Conservation (phyloP, 2,329 filamentous ascomycete genomes). For the Coniochaeta sp. region DNA sequence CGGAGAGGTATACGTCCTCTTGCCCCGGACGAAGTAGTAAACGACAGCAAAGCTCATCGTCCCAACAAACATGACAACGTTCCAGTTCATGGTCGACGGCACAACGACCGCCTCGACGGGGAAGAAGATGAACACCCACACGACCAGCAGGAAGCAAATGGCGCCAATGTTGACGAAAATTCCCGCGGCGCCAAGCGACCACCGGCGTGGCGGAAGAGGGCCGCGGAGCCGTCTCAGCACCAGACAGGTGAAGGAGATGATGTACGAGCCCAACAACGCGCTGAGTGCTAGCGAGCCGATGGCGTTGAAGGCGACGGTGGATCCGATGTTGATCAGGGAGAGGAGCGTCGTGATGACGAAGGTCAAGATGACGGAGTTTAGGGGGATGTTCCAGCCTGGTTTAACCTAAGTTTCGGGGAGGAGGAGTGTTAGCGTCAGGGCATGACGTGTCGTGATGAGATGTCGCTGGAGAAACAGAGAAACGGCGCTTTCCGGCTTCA, state of each 20-base stretch:
- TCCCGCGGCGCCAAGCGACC: conserved; percentile 34
- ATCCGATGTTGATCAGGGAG: conserved; percentile 44
- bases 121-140: conserved; percentile 42
- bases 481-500: not conserved
- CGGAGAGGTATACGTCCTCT: conserved; percentile 15
- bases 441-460: not conserved
- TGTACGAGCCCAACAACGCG: conserved; percentile 43
- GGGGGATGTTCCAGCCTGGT: conserved; percentile 27
- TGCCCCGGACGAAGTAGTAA: conserved; percentile 28
- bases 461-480: not conserved
- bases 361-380: conserved; percentile 39
- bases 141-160: conserved; percentile 34
- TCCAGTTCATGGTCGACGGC: conserved; percentile 41
- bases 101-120: conserved; percentile 29
- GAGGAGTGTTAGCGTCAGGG: not conserved
- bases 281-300: conserved; percentile 44
- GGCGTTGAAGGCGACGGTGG: conserved; percentile 43
- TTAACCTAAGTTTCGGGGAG: conserved; percentile 7
- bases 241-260: conserved; percentile 38
- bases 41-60: conserved; percentile 29
- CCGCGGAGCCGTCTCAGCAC: conserved; percentile 32
- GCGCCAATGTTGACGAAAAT: conserved; percentile 34
- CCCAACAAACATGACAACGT: conserved; percentile 32
- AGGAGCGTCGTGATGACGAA: conserved; percentile 36
- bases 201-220: conserved; percentile 31